Evolutionary conservation across 306 rosid species (phyloP).

Genomic region (Corylus avellana): DNA sequence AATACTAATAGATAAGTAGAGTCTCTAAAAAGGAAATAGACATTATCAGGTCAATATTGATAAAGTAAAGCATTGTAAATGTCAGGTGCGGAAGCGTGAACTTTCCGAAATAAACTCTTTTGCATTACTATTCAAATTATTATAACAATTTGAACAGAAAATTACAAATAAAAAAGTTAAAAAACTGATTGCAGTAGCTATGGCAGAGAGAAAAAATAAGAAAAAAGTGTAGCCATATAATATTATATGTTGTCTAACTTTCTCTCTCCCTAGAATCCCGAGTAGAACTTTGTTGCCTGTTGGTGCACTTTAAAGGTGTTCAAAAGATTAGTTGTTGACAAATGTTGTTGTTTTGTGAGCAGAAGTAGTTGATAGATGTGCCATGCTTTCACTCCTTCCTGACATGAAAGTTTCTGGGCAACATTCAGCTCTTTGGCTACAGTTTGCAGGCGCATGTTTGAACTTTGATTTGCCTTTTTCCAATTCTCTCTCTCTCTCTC

Average conservation of each 20-base stretch:
- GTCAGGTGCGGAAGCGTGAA: too few relatives aligned
- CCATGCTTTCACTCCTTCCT: constrained; percentile 29
- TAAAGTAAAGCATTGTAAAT: too few relatives aligned
- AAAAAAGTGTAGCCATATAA: too few relatives aligned
- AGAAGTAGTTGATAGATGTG: constrained; percentile 27
- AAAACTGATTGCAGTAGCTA: not conserved
- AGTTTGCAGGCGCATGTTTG: constrained; percentile 23
- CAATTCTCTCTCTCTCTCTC: not conserved
- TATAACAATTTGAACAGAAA: too few relatives aligned
- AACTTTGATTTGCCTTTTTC: constrained; percentile 8
- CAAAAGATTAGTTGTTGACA: constrained; percentile 13
- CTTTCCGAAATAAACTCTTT: too few relatives aligned
- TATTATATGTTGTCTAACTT: not conserved
- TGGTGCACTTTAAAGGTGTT: constrained; percentile 9
- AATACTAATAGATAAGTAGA: too few relatives aligned
- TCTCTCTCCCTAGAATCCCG: not conserved
- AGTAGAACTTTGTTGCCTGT: not conserved
- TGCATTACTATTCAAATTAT: too few relatives aligned
- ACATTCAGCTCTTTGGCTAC: constrained; percentile 32
- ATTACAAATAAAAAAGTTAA: too few relatives aligned
- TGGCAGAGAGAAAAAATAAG: not conserved
- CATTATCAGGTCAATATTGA: too few relatives aligned
- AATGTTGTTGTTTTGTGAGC: too few relatives aligned
- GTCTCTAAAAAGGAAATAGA: too few relatives aligned
- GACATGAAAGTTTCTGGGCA: constrained; percentile 30